These are phyloP conservation scores for Russula emetica DNA, from an alignment of 768 basidiomycete species.

Conservation along the genomic window DNA sequence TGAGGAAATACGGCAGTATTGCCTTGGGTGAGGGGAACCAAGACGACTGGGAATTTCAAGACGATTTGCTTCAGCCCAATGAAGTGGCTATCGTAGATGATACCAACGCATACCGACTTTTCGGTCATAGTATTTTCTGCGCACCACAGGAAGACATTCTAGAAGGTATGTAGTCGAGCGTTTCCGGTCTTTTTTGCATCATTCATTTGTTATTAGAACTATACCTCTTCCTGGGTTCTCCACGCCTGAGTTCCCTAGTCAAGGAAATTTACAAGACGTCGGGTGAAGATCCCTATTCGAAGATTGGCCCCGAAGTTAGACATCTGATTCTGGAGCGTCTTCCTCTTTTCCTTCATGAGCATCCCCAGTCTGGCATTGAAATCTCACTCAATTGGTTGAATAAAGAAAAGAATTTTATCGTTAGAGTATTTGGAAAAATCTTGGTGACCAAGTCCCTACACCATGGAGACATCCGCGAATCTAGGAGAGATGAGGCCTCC, in stretches of 20 bases:
- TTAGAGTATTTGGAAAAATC: constrained; percentile 63
- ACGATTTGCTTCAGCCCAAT: constrained; percentile 64
- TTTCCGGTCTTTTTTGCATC: neutral
- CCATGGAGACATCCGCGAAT: constrained; percentile 44
- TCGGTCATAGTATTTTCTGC: constrained; percentile 39
- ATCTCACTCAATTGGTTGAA: constrained; percentile 37
- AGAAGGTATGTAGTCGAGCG: constrained; percentile 50
- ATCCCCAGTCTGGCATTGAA: constrained; percentile 58
- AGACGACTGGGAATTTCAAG: constrained; percentile 67
- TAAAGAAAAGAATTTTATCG: constrained; percentile 58
- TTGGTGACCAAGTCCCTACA: constrained; percentile 35
- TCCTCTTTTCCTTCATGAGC: constrained; percentile 91
- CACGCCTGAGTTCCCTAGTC: constrained; percentile 64
- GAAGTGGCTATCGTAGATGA: constrained; percentile 86
- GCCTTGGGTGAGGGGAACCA: too few relatives aligned
- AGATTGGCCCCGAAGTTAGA: constrained; percentile 49
- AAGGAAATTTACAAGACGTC: constrained; percentile 69
- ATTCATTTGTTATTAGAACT: constrained; percentile 46
- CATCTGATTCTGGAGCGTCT: constrained; percentile 73
- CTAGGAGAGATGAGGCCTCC: constrained; percentile 62
- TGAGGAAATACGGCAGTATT: constrained; percentile 39
- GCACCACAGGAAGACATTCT: constrained; percentile 82
- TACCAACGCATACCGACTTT: constrained; percentile 71
- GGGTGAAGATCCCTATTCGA: constrained; percentile 47
- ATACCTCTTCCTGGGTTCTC: constrained; percentile 72